Evolutionary conservation across 192 early-diverging fungal species (phyloP), one percentile per base, ranked within the genome.

Genomic region (Linnemannia zychae): DNA sequence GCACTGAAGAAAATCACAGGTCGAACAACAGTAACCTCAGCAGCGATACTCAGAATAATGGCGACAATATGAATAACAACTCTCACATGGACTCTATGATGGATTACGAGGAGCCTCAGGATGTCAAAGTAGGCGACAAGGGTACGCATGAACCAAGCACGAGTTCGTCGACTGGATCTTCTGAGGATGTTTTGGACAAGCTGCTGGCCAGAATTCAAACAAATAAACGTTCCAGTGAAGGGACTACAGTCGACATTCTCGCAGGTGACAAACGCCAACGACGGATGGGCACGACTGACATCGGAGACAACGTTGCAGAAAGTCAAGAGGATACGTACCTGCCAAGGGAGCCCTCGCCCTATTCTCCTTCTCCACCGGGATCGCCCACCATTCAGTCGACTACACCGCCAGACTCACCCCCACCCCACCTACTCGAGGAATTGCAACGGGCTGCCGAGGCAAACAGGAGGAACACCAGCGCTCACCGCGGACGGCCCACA

Each of bases 171-270:
- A 50, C 47, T 0, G 83, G 83, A 73, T 79, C 77, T 6, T 82
- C 86, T 36, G 84, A 78, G 22, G 85, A 90, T 13, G 87, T 88
- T n/a, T 70, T 92, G 79, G 91, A 92, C 65, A 90, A 90, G 70
- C 88, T 92, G 44, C 66, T 91, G 80, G 89, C 88, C 28, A 86
- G 89, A 63, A 90, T 92, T 75, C 84, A 88, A 69, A 82, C 87
- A 38, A 74, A 85, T 71, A 84, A 82, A 80, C 76, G 78, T 31
- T 75, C 76, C 7, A 74, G 71, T 67, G 79, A 84, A 28, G 71
- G 85, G 31, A 73, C 86, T 12, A 74, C 85, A 71, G 81, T 72
- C 36, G 86, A 89, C 44, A 74, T 81, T 18, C 78, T 85, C 4
- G 36, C 87, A 36, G 71, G 86, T 48, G 76, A 81, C 37, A 80